phyloP scores from a whole-genome alignment of 2,329 filamentous ascomycete species.

The Bipolaris cookei region DNA sequence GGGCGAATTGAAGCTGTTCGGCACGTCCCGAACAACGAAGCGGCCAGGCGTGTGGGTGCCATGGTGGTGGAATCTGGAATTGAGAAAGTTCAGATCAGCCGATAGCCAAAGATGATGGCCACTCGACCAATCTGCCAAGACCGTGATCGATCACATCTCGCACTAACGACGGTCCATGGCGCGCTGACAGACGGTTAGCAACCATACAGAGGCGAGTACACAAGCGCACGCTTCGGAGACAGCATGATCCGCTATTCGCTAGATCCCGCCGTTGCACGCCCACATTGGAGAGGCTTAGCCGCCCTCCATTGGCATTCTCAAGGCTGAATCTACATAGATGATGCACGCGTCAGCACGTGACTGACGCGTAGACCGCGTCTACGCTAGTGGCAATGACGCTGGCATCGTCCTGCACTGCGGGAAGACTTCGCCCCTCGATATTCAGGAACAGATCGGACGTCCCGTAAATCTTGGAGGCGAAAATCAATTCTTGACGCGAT shows the following conservation, averaged over 20 bases:
- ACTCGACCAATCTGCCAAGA: slow-evolving; percentile 32
- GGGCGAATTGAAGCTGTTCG: slow-evolving; percentile 31
- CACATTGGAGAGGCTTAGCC: not conserved
- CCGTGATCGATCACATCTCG: slow-evolving; percentile 19
- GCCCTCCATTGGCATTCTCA: not conserved
- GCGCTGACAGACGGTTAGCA: not conserved
- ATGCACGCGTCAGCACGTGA: slow-evolving; percentile 22
- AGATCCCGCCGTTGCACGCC: not conserved
- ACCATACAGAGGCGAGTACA: not conserved
- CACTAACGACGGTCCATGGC: slow-evolving; percentile 9
- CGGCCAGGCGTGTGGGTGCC: slow-evolving; percentile 36
- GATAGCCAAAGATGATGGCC: slow-evolving; percentile 24
- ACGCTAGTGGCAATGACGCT: slow-evolving; percentile 24
- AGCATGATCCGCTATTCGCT: not conserved
- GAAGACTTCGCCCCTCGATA: slow-evolving; percentile 7
- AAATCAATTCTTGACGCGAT: not conserved
- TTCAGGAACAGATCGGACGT: slow-evolving; percentile 14
- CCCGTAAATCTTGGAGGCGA: slow-evolving; percentile 5
- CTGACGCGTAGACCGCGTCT: slow-evolving; percentile 19
- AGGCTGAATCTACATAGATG: not conserved
- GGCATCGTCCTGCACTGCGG: not conserved
- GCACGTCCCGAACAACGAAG: slow-evolving; percentile 31
- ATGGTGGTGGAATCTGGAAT: slow-evolving; percentile 31
- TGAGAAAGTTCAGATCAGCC: slow-evolving; percentile 17
- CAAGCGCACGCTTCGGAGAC: not conserved